phyloP scores from a whole-genome alignment of 345 rosid species.

The Hypericum perforatum region DNA sequence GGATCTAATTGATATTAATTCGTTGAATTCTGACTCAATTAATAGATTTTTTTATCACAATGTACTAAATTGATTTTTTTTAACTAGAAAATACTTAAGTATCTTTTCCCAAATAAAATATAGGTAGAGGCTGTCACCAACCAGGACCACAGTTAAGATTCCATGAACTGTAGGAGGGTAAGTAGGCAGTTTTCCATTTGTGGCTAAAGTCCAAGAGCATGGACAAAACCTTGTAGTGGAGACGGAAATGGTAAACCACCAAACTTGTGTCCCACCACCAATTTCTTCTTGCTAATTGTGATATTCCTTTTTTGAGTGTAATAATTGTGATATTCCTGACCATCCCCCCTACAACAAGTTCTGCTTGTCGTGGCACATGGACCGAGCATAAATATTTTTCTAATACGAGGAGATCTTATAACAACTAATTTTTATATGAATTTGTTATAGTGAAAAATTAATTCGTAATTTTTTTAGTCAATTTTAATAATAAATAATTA shows the following conservation, averaged over 20 bases:
- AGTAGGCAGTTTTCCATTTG: conserved; percentile 52
- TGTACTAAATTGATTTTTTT: too few relatives aligned
- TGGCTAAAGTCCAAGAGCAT: conserved; percentile 30
- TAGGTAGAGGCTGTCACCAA: conserved; percentile 5
- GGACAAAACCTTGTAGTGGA: conserved; percentile 29
- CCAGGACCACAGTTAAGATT: conserved; percentile 26
- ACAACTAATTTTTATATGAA: too few relatives aligned
- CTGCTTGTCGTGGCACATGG: conserved; percentile 26
- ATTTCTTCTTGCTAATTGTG: background rate
- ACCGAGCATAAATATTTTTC: conserved; percentile 16
- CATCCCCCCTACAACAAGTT: conserved; percentile 1
- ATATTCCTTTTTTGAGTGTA: background rate
- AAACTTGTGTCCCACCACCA: conserved; percentile 13
- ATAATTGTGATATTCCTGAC: background rate
- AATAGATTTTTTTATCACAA: too few relatives aligned
- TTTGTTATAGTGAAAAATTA: too few relatives aligned
- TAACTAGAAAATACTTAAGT: too few relatives aligned
- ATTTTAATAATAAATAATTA: too few relatives aligned
- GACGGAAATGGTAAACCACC: conserved; percentile 34
- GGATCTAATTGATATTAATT: too few relatives aligned
- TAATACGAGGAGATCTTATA: too few relatives aligned
- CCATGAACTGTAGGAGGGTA: conserved; percentile 15
- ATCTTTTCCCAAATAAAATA: too few relatives aligned
- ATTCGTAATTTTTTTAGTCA: too few relatives aligned
- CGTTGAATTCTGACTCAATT: too few relatives aligned